Evolutionary conservation across 306 rosid species (phyloP).

Genomic region (Chamaecrista fasciculata): DNA sequence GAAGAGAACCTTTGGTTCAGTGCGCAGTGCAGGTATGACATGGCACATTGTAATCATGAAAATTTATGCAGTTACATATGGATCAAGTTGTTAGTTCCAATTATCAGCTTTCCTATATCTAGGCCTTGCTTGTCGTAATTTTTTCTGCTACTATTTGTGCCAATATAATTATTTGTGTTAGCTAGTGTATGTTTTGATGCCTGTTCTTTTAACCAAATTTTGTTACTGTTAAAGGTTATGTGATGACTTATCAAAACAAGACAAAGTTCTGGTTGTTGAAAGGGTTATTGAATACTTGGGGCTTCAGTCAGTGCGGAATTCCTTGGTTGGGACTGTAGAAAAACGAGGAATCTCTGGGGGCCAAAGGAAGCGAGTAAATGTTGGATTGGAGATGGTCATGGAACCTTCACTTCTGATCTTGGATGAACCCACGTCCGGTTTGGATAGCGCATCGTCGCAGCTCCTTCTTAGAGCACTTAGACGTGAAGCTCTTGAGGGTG

Average conservation of each 20-base stretch:
- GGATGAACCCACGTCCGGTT: conserved; percentile 97
- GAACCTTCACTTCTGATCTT: conserved; percentile 94
- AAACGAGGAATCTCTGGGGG: conserved; percentile 97
- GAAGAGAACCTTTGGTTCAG: conserved; percentile 99
- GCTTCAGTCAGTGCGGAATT: conserved; percentile 82
- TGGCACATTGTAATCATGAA: conserved; percentile 3
- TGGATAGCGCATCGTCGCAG: conserved; percentile 97
- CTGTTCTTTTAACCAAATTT: conserved; percentile 20
- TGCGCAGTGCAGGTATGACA: conserved; percentile 83
- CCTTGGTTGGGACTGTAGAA: conserved; percentile 90
- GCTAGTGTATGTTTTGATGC: conserved; percentile 11
- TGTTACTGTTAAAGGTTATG: conserved; percentile 53
- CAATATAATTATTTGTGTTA: background rate
- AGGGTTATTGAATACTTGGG: conserved; percentile 89
- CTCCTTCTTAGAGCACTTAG: conserved; percentile 87
- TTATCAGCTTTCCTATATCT: background rate
- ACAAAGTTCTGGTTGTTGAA: conserved; percentile 84
- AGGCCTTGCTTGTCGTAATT: background rate
- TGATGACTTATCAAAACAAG: conserved; percentile 63
- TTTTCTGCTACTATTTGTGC: conserved; percentile 9
- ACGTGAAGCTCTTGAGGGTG: conserved; percentile 98
- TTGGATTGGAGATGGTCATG: conserved; percentile 98
- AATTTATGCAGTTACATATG: conserved; percentile 4
- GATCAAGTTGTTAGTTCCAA: background rate
- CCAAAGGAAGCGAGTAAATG: conserved; percentile 96